A percentile compares a stretch with the other conserved stretches of the same genome.
Conservation (phyloP, 2,329 filamentous ascomycete species). For the Penicillium sp. region DNA sequence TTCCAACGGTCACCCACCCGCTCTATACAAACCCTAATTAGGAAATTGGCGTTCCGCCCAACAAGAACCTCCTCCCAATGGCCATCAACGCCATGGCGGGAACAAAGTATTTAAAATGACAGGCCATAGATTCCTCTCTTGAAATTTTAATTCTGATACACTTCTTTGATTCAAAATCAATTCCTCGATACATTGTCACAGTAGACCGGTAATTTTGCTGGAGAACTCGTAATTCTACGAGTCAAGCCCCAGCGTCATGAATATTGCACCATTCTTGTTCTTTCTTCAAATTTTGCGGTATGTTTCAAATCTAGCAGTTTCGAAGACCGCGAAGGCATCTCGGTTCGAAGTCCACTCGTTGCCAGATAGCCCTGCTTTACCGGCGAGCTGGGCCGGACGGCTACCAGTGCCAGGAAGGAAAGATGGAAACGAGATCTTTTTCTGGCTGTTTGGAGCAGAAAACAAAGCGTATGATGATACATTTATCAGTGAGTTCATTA, state of each 20-base stretch:
- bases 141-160: background rate
- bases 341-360: constrained; percentile 36
- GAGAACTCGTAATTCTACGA: background rate
- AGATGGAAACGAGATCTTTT: constrained; percentile 40
- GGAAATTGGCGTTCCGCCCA: constrained; percentile 13
- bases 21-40: constrained; percentile 26
- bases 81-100: constrained; percentile 9
- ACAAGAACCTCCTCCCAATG: constrained; percentile 7
- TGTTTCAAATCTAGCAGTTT: constrained; percentile 10
- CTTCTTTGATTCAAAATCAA: background rate
- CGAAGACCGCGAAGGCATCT: constrained; percentile 15
- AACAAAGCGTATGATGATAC: constrained; percentile 36
- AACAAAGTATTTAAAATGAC: constrained; percentile 16
- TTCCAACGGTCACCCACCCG: background rate
- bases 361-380: constrained; percentile 34
- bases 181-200: background rate
- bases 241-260: constrained; percentile 21
- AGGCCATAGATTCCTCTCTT: constrained; percentile 15
- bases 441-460: constrained; percentile 44
- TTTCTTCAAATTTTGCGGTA: constrained; percentile 29
- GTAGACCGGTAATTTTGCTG: background rate
- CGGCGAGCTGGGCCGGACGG: constrained; percentile 41
- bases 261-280: constrained; percentile 26
- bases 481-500: constrained; percentile 36
- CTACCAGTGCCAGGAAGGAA: constrained; percentile 35